Base-by-base conservation (phyloP, 1,284 basidiomycete species). In the Kwoniella shivajii region DNA sequence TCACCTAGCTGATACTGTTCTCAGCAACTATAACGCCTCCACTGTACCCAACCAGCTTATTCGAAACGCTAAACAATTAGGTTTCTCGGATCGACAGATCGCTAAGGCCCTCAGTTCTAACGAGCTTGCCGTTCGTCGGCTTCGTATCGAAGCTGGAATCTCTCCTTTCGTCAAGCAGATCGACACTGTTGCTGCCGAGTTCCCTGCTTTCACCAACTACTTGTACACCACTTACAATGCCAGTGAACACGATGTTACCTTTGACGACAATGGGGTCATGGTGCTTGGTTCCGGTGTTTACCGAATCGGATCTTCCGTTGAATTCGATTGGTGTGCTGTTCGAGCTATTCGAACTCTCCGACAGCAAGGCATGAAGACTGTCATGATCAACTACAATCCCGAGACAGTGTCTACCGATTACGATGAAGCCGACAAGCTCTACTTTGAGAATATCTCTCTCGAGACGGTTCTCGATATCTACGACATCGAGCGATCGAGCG, bases 321-420 rank as follows among this genome's bases (percentile, higher is more conserved):
- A 99, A 80, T 99, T 99, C 79, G 95, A 99, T 77, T 99, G 95
- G 96, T 99, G 95, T 79, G 95, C 95, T 18, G 96, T 99, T 49
- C 88, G 94, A 50, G 92, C 94, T 27, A 97, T 98, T 78, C 83
- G 95, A 64, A 98, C 95, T 1, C 83, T 99, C 39, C 90, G 95
- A 57, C 89, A 95, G 42, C 88, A 90, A 72, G 93, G 93, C n/a
- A 82, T 92, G 63, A 92, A 92, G 72, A 98, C 96, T 7, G 86
- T 98, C 80, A 99, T 98, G 96, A 90, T 99, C 80, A 99, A 98
- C 82, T 98, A 98, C 81, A 98, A 98, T 78, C 95, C 95, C 24
- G 96, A 99, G 81, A 99, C 95, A 0, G 95, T 99, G 74, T 93
- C 90, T 72, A 98, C 96, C 44, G 96, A 99, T 78, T 99, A 97